Evolutionary conservation across 768 basidiomycete genomes (phyloP).

Genomic region (Termitomyces sp.): DNA sequence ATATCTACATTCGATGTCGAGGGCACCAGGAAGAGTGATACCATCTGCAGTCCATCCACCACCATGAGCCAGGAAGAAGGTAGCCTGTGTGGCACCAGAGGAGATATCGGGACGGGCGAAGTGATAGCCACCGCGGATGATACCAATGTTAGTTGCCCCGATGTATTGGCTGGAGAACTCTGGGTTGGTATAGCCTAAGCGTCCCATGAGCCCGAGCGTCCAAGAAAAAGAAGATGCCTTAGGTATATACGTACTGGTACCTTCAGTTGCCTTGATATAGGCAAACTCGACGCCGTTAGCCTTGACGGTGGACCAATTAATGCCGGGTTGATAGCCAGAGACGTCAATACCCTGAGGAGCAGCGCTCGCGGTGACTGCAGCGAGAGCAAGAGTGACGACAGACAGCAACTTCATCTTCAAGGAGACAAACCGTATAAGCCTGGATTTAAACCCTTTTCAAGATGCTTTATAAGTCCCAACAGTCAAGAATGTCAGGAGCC

Average conservation of each 20-base stretch:
- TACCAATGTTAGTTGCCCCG: conserved; percentile 48
- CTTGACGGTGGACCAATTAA: conserved; percentile 50
- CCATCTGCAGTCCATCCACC: conserved; percentile 25
- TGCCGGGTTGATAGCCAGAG: conserved; percentile 39
- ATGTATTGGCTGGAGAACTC: conserved; percentile 46
- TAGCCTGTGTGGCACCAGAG: conserved; percentile 54
- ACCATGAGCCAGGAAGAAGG: conserved; percentile 53
- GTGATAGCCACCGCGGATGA: conserved; percentile 48
- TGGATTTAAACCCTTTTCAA: background rate
- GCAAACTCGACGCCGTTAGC: conserved; percentile 49
- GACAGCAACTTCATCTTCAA: conserved; percentile 16
- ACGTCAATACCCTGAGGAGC: conserved; percentile 53
- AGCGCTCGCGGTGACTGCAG: conserved; percentile 6
- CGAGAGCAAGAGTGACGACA: conserved; percentile 12
- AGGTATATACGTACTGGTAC: conserved; percentile 10
- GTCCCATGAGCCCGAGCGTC: background rate
- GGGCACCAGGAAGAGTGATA: conserved; percentile 54
- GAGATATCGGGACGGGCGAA: conserved; percentile 46
- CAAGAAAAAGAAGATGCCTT: background rate
- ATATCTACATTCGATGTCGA: conserved; percentile 58
- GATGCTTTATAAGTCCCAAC: conserved; percentile 5
- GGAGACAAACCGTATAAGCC: background rate
- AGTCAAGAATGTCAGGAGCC: too few species aligned
- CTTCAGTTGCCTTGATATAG: conserved; percentile 66
- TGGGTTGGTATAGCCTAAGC: conserved; percentile 34